phyloP scores from a whole-genome alignment of 768 basidiomycete species.

The Rhizopogon rudus region DNA sequence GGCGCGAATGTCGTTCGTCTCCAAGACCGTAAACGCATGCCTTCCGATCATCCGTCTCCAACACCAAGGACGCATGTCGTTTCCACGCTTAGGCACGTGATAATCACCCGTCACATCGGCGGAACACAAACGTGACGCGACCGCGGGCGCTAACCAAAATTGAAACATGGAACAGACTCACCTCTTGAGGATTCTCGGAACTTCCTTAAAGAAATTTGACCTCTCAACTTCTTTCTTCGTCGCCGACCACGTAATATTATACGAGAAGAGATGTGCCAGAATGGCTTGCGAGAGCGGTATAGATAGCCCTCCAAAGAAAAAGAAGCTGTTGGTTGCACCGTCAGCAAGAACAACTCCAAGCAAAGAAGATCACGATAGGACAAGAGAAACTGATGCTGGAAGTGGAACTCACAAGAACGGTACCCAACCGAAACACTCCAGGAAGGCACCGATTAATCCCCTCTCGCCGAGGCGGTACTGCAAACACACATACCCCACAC shows the following conservation, averaged over 20 bases:
- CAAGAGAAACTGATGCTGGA: not conserved
- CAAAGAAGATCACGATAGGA: not conserved
- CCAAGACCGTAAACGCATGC: not conserved
- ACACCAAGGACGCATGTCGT: not conserved
- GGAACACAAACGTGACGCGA: not conserved
- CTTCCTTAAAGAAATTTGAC: constrained; percentile 88
- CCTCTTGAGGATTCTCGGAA: constrained; percentile 70
- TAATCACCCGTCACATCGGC: not conserved
- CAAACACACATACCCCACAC: constrained; percentile 62
- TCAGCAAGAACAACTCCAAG: not conserved
- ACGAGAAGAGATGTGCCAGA: constrained; percentile 52
- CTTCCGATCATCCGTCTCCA: not conserved
- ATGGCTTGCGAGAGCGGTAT: constrained; percentile 51
- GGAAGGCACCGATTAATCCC: constrained; percentile 15
- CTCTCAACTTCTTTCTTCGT: constrained; percentile 81
- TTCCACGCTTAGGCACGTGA: not conserved
- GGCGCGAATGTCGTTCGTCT: not conserved
- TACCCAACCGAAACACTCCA: constrained; percentile 23
- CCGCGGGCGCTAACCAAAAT: no score
- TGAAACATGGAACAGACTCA: constrained; percentile 27
- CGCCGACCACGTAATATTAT: constrained; percentile 53
- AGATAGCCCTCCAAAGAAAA: constrained; percentile 55
- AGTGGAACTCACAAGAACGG: constrained; percentile 33
- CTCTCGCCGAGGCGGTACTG: constrained; percentile 63
- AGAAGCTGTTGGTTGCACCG: constrained; percentile 23